Evolutionary conservation across 306 rosid genomes (phyloP), one percentile per base, ranked within the genome.

Genomic region (Dicorynia guianensis): DNA sequence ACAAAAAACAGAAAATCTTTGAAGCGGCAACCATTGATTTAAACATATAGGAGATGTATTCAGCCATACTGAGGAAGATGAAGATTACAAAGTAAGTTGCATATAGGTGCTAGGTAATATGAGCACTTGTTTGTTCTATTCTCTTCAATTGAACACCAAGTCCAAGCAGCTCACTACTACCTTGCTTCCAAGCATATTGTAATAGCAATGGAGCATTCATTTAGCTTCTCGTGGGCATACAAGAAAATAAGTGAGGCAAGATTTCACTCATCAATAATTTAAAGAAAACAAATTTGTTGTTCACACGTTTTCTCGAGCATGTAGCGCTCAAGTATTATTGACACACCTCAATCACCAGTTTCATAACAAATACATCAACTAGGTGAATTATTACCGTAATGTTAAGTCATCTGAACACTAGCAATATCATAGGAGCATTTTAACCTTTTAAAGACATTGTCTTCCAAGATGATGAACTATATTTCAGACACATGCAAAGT

Each of bases 241-340:
- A 58, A 72, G 18, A 33, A 34, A 4, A 46, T 0, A 69, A 52
- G 49, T 11, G 61, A 36, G 8, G 36, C 11, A 30, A 44, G 17
- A 8, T 34, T 59, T 38, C 18, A 44, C 17, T n/a, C 12, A 11
- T 5, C 14, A n/a, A 42, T 15, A 42, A 6, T 34, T n/a, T 3
- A 13, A 47, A 34, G 44, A 67, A 68, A 49, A 6, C 6, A 15
- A 20, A 35, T 47, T 14, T 6, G 9, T 50, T 8, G 79, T 71
- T 79, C 69, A 76, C 42, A 50, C 68, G 0, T 83, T 83, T 79
- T 76, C 39, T 33, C 84, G 15, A 83, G 15, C 84, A 71, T 60
- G 65, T 71, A 3, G 63, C 25, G 46, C 38, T 19, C 81, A 69
- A 62, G 47, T 18, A 78, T 42, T n/a, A 50, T 43, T 13, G 44